A percentile compares a stretch with the other conserved stretches of the same genome.
Conservation (phyloP, 768 basidiomycete genomes). For the Russula dissimulans region DNA sequence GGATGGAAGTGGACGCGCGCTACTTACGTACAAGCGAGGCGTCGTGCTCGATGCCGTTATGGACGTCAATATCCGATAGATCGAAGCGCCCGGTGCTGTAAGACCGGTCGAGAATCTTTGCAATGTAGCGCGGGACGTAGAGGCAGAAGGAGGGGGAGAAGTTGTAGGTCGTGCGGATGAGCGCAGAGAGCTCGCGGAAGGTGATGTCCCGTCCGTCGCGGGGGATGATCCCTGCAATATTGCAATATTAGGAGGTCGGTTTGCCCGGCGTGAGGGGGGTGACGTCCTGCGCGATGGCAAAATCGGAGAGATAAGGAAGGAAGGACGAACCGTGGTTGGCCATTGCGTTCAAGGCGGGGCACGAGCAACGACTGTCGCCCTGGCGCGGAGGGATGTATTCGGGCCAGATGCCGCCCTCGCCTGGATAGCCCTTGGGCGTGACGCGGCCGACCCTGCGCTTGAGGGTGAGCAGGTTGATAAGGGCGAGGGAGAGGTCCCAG, state of each 20-base stretch:
- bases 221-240: conserved; percentile 33
- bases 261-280: too few species aligned
- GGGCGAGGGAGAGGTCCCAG: conserved; percentile 45
- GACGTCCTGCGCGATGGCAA: too few species aligned
- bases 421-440: conserved; percentile 45
- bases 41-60: conserved; percentile 72
- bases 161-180: conserved; percentile 53
- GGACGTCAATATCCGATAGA: conserved; percentile 56
- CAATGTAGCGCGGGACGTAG: conserved; percentile 55
- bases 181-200: conserved; percentile 39
- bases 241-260: neutral
- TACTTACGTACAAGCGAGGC: conserved; percentile 50
- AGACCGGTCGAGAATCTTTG: conserved; percentile 44
- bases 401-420: conserved; percentile 58
- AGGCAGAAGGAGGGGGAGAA: conserved; percentile 58
- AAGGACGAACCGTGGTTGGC: conserved; percentile 64
- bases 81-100: conserved; percentile 54
- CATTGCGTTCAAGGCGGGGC: conserved; percentile 71
- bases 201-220: conserved; percentile 63
- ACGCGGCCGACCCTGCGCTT: conserved; percentile 45
- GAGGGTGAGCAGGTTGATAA: conserved; percentile 44
- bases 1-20: neutral
- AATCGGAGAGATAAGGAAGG: too few species aligned
- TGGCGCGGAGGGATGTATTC: conserved; percentile 48
- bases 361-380: conserved; percentile 62